phyloP scores from a whole-genome alignment of 345 rosid species.

The Excoecaria cochinchinensis region DNA sequence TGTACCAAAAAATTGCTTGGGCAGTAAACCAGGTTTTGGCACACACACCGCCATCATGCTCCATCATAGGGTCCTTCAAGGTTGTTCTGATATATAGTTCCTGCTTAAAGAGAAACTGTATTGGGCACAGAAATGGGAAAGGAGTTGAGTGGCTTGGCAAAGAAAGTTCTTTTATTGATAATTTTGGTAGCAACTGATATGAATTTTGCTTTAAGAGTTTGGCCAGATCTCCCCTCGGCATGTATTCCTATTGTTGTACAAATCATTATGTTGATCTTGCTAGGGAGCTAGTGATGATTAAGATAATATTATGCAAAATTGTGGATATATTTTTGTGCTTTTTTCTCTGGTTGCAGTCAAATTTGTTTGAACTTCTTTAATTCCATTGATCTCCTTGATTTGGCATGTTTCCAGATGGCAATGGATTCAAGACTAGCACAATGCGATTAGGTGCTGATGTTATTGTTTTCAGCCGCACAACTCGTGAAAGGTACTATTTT shows the following conservation, averaged over 20 bases:
- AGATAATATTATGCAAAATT: background rate
- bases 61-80: background rate
- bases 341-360: background rate
- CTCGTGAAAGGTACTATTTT: slow-evolving; percentile 49
- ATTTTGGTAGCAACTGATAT: background rate
- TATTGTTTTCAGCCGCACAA: slow-evolving; percentile 70
- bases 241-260: background rate
- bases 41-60: too few species aligned
- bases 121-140: background rate
- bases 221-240: background rate
- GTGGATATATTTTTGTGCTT: background rate
- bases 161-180: background rate
- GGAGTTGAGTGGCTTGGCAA: background rate
- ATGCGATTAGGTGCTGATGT: slow-evolving; percentile 97
- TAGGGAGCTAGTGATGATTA: background rate
- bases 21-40: too few species aligned
- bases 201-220: background rate
- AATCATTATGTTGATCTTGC: background rate
- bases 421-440: slow-evolving; percentile 98
- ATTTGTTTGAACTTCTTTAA: background rate
- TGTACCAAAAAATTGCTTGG: too few species aligned
- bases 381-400: background rate
- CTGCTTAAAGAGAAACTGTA: background rate
- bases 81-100: background rate
- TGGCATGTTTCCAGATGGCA: slow-evolving; percentile 66